Conservation (phyloP, 2,329 filamentous ascomycete species). For the Dactylellina sp. region DNA sequence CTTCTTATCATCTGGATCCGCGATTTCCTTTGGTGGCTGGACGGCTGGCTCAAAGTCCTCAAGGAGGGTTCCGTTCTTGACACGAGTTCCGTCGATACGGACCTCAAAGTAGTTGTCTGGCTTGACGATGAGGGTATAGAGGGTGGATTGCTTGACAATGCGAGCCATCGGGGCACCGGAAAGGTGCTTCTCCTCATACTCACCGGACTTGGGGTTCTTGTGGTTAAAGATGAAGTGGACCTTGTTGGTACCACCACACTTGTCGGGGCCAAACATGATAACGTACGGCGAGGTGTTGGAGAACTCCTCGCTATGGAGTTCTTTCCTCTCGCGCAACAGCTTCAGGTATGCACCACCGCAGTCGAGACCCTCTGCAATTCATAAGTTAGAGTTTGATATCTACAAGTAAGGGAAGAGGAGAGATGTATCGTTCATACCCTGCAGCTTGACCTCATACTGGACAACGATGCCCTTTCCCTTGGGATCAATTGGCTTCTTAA, state of each 20-base stretch:
- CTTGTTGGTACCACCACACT: conserved; percentile 99
- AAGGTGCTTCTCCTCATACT: conserved; percentile 99
- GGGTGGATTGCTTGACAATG: conserved; percentile 89
- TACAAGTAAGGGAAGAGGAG: conserved; percentile 1
- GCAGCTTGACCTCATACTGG: conserved; percentile 99
- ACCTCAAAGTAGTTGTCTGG: conserved; percentile 96
- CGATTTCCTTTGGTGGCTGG: conserved; percentile 94
- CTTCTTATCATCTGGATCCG: conserved; percentile 92
- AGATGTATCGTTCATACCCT: conserved; percentile 74
- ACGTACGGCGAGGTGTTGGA: conserved; percentile 97
- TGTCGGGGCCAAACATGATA: conserved; percentile 99
- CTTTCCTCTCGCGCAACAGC: conserved; percentile 96
- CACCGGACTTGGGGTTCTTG: conserved; percentile 99
- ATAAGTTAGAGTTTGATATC: conserved; percentile 59
- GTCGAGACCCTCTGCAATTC: conserved; percentile 82
- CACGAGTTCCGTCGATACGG: conserved; percentile 87
- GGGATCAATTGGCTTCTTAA: conserved; percentile 95
- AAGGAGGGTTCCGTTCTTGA: conserved; percentile 89
- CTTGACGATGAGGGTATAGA: conserved; percentile 96
- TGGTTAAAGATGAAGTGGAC: conserved; percentile 99
- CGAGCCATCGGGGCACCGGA: conserved; percentile 83
- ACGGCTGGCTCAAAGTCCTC: conserved; percentile 94
- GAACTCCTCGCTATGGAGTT: conserved; percentile 97
- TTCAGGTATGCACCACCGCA: conserved; percentile 99
- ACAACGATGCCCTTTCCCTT: conserved; percentile 97